Base-by-base conservation (phyloP, 2,329 filamentous ascomycete species). In the Penicillium sp. region DNA sequence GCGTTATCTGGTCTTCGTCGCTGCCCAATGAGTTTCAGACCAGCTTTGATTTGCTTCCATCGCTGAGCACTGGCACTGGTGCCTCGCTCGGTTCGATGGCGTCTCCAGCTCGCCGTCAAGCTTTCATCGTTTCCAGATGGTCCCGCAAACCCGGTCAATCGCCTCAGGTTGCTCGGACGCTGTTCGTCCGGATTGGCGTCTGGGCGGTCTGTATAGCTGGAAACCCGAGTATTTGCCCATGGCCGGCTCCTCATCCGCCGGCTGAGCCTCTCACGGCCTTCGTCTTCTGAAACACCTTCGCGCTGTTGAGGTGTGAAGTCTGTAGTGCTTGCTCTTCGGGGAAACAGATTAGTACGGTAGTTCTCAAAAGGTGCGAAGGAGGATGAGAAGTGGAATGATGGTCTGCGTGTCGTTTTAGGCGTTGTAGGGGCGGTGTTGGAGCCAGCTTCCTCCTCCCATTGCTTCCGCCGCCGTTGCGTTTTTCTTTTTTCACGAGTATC, bases 11-110 rank as follows among this genome's bases (percentile, higher is more conserved):
- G 85, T 67, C 87, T 95, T 68, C 85, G 87, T 60, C 87, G 82
- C 55, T 88, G 82, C 24, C 80, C 81, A 34, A 85, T 75, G 53
- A 95, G 75, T 65, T 88, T 90, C 42, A 97, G 71, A 0, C 89
- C 90, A 57, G 88, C 88, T 72, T 96, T 97, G 62, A 98, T 80
- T 64, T 94, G 87, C 56, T 84, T 84, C 93, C 93, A 98, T 72
- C 87, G 88, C 61, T 91, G 86, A 17, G 82, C 88, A 61, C 73
- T 73, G 6, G 85, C 83, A 15, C 84, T 88, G 2, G 84, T 81
- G 22, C 85, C 82, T 58, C 85, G 77, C 56, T 89, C 85, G 34
- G 69, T 64, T 26, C 79, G 70, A 56, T 74, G 70, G 35, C 71
- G 67, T 52, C 67, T 68, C 69, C 71, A 70, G 41, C 81, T 75